Evolutionary conservation across 108 stramenopile species (phyloP).

Genomic region (Cyclotella distinguenda): DNA sequence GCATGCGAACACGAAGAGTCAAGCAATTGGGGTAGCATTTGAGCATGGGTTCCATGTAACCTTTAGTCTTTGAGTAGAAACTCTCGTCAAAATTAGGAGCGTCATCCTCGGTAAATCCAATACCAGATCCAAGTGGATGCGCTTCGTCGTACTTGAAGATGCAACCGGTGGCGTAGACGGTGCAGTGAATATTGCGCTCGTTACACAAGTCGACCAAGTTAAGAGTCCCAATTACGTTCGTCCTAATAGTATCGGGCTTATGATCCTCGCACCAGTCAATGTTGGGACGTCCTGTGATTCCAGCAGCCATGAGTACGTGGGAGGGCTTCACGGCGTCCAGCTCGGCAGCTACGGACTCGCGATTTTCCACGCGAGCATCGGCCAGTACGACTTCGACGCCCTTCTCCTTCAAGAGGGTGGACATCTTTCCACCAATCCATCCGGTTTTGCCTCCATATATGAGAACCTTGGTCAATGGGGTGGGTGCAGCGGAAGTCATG

Average conservation of each 20-base stretch:
- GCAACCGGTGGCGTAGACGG: slow-evolving; percentile 98
- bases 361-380: slow-evolving; percentile 90
- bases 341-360: slow-evolving; percentile 85
- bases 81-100: slow-evolving; percentile 96
- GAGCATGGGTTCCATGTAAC: slow-evolving; percentile 96
- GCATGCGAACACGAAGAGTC: slow-evolving; percentile 98
- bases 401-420: slow-evolving; percentile 68
- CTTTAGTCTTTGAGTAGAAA: slow-evolving; percentile 98
- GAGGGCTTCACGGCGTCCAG: slow-evolving; percentile 91
- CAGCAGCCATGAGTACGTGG: slow-evolving; percentile 96
- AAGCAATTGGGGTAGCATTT: slow-evolving; percentile 83
- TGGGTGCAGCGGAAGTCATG: slow-evolving; percentile 18
- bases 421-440: slow-evolving; percentile 96
- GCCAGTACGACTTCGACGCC: slow-evolving; percentile 87
- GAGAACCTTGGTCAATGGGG: slow-evolving; percentile 69
- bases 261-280: slow-evolving; percentile 99
- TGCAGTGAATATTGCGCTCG: slow-evolving; percentile 90
- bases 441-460: slow-evolving; percentile 97
- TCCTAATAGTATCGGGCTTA: slow-evolving; percentile 93
- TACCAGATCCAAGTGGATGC: slow-evolving; percentile 89
- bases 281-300: slow-evolving; percentile 99
- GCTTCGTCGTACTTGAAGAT: slow-evolving; percentile 98
- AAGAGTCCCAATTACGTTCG: slow-evolving; percentile 97
- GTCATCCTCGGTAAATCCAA: slow-evolving; percentile 97
- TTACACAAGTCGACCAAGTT: slow-evolving; percentile 92